These are phyloP conservation scores for Periconia macrospinosa DNA, from an alignment of 2,329 filamentous ascomycete genomes.

Conservation along the genomic window DNA sequence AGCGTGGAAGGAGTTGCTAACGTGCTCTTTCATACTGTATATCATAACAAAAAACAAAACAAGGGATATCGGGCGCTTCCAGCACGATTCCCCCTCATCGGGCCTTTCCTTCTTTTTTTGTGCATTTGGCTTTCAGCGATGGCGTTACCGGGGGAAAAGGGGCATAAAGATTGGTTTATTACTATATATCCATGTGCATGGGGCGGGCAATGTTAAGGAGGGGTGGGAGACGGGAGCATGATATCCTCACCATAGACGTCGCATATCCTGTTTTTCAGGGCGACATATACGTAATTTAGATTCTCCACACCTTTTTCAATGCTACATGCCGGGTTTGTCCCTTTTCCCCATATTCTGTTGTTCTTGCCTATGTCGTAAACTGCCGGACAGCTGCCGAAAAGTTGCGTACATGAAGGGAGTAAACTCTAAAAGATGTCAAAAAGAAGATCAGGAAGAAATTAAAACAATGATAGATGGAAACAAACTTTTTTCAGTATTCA, in stretches of 20 bases:
- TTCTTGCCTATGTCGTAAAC: not conserved
- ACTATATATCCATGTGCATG: not conserved
- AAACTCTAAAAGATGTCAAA: not conserved
- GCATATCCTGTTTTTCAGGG: not conserved
- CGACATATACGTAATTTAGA: conserved; percentile 1
- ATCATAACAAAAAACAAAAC: not conserved
- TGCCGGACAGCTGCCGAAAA: not conserved
- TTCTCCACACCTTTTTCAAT: not conserved
- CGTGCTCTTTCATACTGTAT: not conserved
- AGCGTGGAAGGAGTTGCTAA: not conserved
- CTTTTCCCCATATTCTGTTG: not conserved
- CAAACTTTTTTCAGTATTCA: too few relatives aligned
- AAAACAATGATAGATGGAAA: too few relatives aligned
- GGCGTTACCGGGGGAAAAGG: conserved; percentile 1
- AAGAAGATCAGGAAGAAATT: not conserved
- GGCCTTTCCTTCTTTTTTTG: not conserved
- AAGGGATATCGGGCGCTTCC: not conserved
- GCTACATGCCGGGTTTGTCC: conserved; percentile 1
- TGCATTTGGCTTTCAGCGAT: not conserved
- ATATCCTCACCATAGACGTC: not conserved
- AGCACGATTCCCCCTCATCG: not conserved
- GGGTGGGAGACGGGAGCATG: not conserved
- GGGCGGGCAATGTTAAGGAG: not conserved
- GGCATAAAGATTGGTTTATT: not conserved
- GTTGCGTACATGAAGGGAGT: not conserved